These are phyloP conservation scores for Massarina eburnea DNA, from an alignment of 2,329 filamentous ascomycete genomes.

Conservation along the genomic window DNA sequence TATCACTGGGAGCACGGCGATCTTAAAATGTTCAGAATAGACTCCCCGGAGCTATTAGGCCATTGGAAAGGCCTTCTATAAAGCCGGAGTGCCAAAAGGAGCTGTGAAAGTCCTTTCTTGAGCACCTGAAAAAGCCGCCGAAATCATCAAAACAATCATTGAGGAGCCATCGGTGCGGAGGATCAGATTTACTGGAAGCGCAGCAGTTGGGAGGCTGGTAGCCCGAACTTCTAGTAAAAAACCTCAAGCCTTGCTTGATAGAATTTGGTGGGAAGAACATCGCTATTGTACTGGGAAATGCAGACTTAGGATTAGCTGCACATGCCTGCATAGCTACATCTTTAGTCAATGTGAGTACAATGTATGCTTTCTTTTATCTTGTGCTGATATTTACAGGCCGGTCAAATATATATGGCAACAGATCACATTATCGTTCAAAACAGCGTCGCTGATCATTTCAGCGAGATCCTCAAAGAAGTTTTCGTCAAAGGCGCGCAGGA, in stretches of 20 bases:
- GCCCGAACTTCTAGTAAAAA: constrained; percentile 10
- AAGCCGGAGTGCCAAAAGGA: constrained; percentile 74
- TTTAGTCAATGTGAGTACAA: constrained; percentile 1
- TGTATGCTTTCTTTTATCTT: not conserved
- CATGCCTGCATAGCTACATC: not conserved
- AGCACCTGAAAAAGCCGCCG: constrained; percentile 64
- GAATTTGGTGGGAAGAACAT: constrained; percentile 84
- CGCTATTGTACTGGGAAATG: constrained; percentile 73
- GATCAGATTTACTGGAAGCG: constrained; percentile 71
- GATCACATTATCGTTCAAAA: constrained; percentile 66
- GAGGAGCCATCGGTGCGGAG: constrained; percentile 63
- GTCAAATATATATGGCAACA: constrained; percentile 81
- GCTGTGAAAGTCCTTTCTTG: constrained; percentile 68
- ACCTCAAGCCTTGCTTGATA: constrained; percentile 57
- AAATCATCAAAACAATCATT: constrained; percentile 68
- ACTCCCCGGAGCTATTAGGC: constrained; percentile 8
- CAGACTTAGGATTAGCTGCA: constrained; percentile 46
- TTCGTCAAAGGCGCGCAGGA: constrained; percentile 45
- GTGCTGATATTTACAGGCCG: constrained; percentile 33
- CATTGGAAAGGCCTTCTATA: constrained; percentile 9
- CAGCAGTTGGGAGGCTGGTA: constrained; percentile 5
- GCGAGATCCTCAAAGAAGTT: constrained; percentile 42
- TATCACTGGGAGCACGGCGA: constrained; percentile 20
- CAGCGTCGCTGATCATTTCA: constrained; percentile 54
- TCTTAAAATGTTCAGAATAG: constrained; percentile 22